Percentiles rank a stretch among this genome's conserved stretches.
These are phyloP conservation scores for Pseudogymnoascus pannorum DNA, from an alignment of 2,329 filamentous ascomycete species.

Conservation along the genomic window DNA sequence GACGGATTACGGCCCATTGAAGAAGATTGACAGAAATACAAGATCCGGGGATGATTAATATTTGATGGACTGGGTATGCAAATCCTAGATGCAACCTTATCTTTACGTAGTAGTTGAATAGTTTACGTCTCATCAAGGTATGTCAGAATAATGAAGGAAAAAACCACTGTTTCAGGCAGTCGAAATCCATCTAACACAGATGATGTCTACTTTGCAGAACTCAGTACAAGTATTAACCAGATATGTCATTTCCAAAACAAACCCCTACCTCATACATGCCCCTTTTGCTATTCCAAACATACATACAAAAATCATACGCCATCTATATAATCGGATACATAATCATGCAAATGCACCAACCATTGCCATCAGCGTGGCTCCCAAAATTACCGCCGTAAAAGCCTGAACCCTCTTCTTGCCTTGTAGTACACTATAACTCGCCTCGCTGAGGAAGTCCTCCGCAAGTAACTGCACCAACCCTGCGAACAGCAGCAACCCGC, in stretches of 20 bases:
- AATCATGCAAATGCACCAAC: conserved; percentile 57
- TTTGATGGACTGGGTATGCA: not conserved
- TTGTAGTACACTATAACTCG: conserved; percentile 52
- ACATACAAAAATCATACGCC: not conserved
- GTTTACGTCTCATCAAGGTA: too few relatives aligned
- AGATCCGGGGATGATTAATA: not conserved
- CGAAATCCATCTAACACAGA: too few relatives aligned
- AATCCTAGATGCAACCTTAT: not conserved
- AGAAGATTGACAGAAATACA: not conserved
- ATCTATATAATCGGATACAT: not conserved
- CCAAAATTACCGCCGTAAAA: conserved; percentile 52
- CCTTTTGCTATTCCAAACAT: not conserved
- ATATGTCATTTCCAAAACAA: not conserved
- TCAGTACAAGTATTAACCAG: not conserved
- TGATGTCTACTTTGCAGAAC: too few relatives aligned
- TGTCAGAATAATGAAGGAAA: not conserved
- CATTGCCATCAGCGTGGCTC: conserved; percentile 56
- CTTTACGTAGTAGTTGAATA: too few relatives aligned
- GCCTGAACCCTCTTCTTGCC: conserved; percentile 54
- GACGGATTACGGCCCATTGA: not conserved
- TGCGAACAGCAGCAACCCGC: conserved; percentile 72
- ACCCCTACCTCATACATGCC: not conserved
- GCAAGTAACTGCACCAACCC: conserved; percentile 77
- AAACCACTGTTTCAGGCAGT: too few relatives aligned
- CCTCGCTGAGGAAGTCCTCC: conserved; percentile 74